phyloP scores from a whole-genome alignment of 345 rosid genomes.

The Durio zibethinus region DNA sequence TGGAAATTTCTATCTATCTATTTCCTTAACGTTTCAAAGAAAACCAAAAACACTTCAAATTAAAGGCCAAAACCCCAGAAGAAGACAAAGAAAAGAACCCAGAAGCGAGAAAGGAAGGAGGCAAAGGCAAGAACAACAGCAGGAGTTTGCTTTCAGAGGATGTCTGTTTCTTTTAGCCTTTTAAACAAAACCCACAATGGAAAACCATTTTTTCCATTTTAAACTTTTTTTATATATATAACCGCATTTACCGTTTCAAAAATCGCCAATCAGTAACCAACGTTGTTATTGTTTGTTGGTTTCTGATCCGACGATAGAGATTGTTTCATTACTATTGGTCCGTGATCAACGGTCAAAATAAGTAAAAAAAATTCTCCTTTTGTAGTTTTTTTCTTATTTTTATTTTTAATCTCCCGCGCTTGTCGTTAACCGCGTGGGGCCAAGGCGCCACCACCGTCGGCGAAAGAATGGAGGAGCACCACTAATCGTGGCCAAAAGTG shows the following conservation, averaged over 20 bases:
- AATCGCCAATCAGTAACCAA: background rate
- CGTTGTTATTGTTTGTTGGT: background rate
- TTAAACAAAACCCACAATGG: background rate
- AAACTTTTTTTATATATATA: background rate
- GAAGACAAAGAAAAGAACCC: conserved; percentile 20
- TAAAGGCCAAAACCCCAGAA: conserved; percentile 18
- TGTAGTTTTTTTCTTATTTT: background rate
- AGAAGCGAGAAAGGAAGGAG: conserved; percentile 23
- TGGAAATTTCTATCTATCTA: background rate
- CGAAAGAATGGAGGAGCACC: conserved; percentile 12
- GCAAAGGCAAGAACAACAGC: conserved; percentile 30
- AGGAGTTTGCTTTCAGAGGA: conserved; percentile 45
- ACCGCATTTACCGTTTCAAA: background rate
- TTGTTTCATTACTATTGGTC: background rate
- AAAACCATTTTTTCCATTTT: background rate
- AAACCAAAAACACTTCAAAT: background rate
- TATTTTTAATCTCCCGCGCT: conserved; percentile 2
- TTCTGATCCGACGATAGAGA: background rate
- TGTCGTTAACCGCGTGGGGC: conserved; percentile 14
- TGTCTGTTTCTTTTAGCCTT: conserved; percentile 39
- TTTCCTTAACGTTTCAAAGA: background rate
- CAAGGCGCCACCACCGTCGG: conserved; percentile 3
- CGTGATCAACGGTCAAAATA: conserved; percentile 14
- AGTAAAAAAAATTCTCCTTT: background rate
- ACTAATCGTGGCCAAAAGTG: background rate